These are phyloP conservation scores for Leucaena leucocephala DNA, from an alignment of 306 rosid genomes.

Conservation along the genomic window DNA sequence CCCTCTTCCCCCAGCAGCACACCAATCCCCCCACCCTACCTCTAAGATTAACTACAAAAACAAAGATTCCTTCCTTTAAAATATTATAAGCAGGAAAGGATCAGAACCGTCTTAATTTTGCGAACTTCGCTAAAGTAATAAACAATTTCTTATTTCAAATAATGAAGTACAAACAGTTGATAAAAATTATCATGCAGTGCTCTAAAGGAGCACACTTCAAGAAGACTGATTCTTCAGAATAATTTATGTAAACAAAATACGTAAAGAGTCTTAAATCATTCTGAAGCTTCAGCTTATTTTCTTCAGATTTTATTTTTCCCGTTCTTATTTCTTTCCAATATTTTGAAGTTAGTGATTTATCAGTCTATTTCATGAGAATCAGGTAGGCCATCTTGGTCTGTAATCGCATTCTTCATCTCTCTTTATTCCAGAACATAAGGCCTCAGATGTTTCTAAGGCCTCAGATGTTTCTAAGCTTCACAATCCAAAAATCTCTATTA, in stretches of 20 bases:
- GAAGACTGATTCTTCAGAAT: constrained; percentile 22
- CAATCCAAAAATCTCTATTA: background rate
- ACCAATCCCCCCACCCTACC: background rate
- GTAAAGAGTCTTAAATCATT: constrained; percentile 7
- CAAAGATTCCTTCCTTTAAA: background rate
- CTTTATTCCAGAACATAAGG: background rate
- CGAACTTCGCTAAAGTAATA: constrained; percentile 15
- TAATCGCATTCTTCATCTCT: background rate
- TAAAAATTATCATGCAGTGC: constrained; percentile 24
- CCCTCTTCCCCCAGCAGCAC: background rate
- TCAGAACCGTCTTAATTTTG: background rate
- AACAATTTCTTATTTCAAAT: constrained; percentile 5
- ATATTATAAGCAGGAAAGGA: background rate
- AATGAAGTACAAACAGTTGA: background rate
- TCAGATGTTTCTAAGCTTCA: background rate
- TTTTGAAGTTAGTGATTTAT: constrained; percentile 1
- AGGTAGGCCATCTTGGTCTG: background rate
- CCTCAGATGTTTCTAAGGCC: background rate
- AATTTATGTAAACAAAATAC: constrained; percentile 24
- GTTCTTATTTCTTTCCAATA: background rate
- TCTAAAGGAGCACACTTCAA: constrained; percentile 29
- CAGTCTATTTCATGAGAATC: constrained; percentile 11
- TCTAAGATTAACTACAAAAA: background rate
- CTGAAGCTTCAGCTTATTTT: constrained; percentile 28
- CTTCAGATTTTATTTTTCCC: constrained; percentile 10